A percentile compares a stretch with the other conserved stretches of the same genome.
These are phyloP conservation scores for Globisporangium irregulare DNA, from an alignment of 352 stramenopile species.

Conservation along the genomic window DNA sequence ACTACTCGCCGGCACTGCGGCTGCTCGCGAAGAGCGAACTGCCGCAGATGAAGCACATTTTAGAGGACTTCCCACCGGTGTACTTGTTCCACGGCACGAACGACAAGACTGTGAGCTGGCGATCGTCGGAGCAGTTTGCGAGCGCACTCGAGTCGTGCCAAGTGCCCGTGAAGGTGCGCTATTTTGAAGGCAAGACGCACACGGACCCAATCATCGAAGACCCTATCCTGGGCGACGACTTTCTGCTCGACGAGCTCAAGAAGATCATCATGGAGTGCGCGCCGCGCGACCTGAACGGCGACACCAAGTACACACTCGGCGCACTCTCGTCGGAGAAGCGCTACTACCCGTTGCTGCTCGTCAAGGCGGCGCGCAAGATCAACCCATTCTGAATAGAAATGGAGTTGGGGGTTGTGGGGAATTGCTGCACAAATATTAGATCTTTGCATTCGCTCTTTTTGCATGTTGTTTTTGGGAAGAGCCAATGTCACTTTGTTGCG, in stretches of 20 bases:
- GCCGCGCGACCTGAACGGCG: slow-evolving; percentile 31
- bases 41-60: slow-evolving; percentile 9
- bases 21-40: slow-evolving; percentile 39
- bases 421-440: slow-evolving; percentile 6
- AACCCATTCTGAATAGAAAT: slow-evolving; percentile 52
- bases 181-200: slow-evolving; percentile 85
- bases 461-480: background rate
- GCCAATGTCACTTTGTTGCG: too few relatives aligned
- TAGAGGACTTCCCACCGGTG: slow-evolving; percentile 52
- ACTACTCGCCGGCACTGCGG: slow-evolving; percentile 53
- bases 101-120: slow-evolving; percentile 61
- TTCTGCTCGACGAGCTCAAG: slow-evolving; percentile 55
- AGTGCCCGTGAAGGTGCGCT: slow-evolving; percentile 47
- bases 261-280: slow-evolving; percentile 41
- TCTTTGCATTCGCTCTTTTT: background rate
- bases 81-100: slow-evolving; percentile 67
- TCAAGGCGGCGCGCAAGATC: slow-evolving; percentile 46
- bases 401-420: background rate
- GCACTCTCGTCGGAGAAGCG: slow-evolving; percentile 33
- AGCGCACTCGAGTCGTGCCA: slow-evolving; percentile 40
- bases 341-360: slow-evolving; percentile 46
- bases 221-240: slow-evolving; percentile 63
- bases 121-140: slow-evolving; percentile 53
- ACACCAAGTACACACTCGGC: slow-evolving; percentile 32
- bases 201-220: slow-evolving; percentile 93